Evolutionary conservation across 106 monocot species (phyloP).

Genomic region (Dendrobium nobile): DNA sequence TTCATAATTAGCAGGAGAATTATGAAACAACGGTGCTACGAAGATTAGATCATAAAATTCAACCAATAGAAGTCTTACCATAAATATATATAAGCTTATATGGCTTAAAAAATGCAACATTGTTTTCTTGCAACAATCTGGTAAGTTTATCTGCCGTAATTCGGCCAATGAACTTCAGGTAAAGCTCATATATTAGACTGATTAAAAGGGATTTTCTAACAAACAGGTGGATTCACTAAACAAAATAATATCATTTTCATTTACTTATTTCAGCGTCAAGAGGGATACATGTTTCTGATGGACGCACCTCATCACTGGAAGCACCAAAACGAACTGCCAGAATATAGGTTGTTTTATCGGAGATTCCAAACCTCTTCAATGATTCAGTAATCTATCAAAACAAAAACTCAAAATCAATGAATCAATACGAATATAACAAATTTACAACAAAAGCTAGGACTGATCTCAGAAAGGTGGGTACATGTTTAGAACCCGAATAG

Average conservation of each 20-base stretch:
- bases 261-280: background rate
- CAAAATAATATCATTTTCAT: background rate
- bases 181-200: background rate
- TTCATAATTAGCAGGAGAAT: background rate
- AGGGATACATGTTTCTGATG: background rate
- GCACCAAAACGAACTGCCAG: slow-evolving; percentile 85
- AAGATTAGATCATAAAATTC: too few species aligned
- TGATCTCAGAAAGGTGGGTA: slow-evolving; percentile 9
- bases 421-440: background rate
- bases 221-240: background rate
- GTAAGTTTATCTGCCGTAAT: background rate
- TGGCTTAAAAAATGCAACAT: background rate
- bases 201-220: background rate
- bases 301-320: slow-evolving; percentile 54
- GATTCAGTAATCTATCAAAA: slow-evolving; percentile 74
- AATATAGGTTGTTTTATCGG: slow-evolving; percentile 70
- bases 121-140: background rate
- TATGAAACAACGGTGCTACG: background rate
- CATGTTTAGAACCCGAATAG: slow-evolving; percentile 80
- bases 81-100: background rate
- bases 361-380: slow-evolving; percentile 88
- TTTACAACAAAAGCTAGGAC: background rate
- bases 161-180: background rate
- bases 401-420: background rate
- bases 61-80: background rate